Conservation (phyloP, 352 stramenopile genomes). For the Pythium brachiatum region DNA sequence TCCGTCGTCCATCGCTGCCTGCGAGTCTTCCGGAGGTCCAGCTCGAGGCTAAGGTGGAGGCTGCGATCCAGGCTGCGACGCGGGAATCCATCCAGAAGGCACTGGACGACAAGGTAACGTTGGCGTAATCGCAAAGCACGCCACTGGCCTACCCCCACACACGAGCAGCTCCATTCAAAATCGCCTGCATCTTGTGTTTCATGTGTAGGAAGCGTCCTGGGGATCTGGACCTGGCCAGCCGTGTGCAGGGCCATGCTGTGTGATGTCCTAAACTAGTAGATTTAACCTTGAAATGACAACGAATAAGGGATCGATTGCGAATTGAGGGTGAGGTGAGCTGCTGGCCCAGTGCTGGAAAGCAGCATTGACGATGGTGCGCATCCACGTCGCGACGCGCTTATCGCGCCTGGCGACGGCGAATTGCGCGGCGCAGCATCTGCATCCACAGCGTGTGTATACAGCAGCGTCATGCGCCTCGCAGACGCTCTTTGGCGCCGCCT, state of each 20-base stretch:
- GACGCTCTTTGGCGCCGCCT: background rate
- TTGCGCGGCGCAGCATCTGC: background rate
- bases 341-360: background rate
- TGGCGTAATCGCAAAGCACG: background rate
- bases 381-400: slow-evolving; percentile 11
- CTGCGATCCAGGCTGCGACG: slow-evolving; percentile 63
- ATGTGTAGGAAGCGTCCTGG: background rate
- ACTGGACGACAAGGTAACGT: background rate
- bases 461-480: background rate
- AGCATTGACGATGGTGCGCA: slow-evolving; percentile 11
- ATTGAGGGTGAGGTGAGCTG: background rate
- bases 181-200: background rate
- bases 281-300: background rate
- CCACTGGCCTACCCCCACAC: background rate
- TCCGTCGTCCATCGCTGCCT: slow-evolving; percentile 17
- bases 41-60: slow-evolving; percentile 52
- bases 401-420: slow-evolving; percentile 1
- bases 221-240: background rate
- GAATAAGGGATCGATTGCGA: background rate
- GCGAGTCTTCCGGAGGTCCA: slow-evolving; percentile 31
- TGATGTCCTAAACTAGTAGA: background rate
- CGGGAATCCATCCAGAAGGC: slow-evolving; percentile 24
- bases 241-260: background rate
- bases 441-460: background rate
- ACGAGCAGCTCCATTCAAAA: background rate